These are phyloP conservation scores for Leavenworthia alabamica DNA, from an alignment of 345 rosid genomes.

Conservation along the genomic window DNA sequence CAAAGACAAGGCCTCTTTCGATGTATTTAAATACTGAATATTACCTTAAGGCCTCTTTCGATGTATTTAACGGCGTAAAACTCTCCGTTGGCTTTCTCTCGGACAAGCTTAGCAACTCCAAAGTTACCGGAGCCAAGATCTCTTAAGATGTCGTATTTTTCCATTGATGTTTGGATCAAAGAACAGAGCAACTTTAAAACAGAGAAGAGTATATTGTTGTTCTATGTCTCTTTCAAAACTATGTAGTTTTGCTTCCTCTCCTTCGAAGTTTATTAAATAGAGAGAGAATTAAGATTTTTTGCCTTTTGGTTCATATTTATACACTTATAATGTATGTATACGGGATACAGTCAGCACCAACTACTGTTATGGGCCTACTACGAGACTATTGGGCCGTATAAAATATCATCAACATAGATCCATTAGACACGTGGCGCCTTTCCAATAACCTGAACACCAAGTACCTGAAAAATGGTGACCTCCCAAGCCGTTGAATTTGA, in stretches of 20 bases:
- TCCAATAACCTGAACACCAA: background rate
- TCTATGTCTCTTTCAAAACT: background rate
- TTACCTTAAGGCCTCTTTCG: constrained; percentile 84
- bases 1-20: no score
- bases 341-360: constrained; percentile 26
- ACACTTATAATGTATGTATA: background rate
- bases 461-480: constrained; percentile 1
- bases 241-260: background rate
- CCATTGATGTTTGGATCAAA: constrained; percentile 41
- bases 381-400: constrained; percentile 3
- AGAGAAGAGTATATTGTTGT: background rate
- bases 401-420: background rate
- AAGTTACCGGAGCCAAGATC: constrained; percentile 91
- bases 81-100: constrained; percentile 51
- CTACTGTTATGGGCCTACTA: constrained; percentile 9
- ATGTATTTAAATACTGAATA: no score
- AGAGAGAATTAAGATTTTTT: constrained; percentile 13
- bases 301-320: constrained; percentile 14
- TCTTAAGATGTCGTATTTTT: constrained; percentile 65
- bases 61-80: constrained; percentile 74
- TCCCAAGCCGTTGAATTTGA: constrained; percentile 3
- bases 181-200: background rate
- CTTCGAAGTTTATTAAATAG: constrained; percentile 4
- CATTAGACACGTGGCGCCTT: constrained; percentile 8
- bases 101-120: constrained; percentile 79